Evolutionary conservation across 371 early-diverging fungal genomes (phyloP), one percentile per base, ranked within the genome.

Genomic region (Blakeslea trispora): DNA sequence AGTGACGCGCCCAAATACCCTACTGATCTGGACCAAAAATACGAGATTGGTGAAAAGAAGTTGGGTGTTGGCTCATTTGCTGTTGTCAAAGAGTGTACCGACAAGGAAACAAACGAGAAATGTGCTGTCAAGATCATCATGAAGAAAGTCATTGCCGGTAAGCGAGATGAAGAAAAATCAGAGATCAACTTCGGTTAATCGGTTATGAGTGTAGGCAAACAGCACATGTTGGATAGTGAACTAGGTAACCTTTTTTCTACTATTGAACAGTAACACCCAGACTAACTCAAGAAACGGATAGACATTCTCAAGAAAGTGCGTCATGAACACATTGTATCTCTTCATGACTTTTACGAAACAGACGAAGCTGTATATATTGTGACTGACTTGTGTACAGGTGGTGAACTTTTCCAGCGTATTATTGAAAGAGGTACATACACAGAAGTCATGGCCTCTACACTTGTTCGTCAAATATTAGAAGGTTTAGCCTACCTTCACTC

Each of bases 101-200:
- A 89, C 39, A 67, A 71, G 7, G 53, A 59, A 1, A 81, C 82
- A 23, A 82, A 83, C 28, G 71, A 84, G 46, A 68, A 78, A 7
- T 90, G 69, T 66, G 93, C 93, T 1, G 85, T 92, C 64, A 92
- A 92, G 72, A 90, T 92, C 59, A 86, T 92, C 49, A 84, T 90
- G 59, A 86, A 85, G 62, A 83, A 79, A 56, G 76, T 76, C 9
- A 68, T 83, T 60, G 69, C 72, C 39, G 81, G 81, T 69, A 65
- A 59, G 53, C n/a, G 7, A 22, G 35, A 31, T 10, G 23, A 47
- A 41, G 22, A 14, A 15, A 3, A n/a, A n/a, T n/a, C n/a, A n/a
- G n/a, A n/a, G n/a, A n/a, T n/a, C 34, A 35, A n/a, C 9, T 1
- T 42, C 23, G 24, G 11, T 32, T 50, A 15, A 45, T 45, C 50